Evolutionary conservation across 2,329 filamentous ascomycete species (phyloP), one percentile per base, ranked within the genome.

Genomic region (Trichoderma sp.): DNA sequence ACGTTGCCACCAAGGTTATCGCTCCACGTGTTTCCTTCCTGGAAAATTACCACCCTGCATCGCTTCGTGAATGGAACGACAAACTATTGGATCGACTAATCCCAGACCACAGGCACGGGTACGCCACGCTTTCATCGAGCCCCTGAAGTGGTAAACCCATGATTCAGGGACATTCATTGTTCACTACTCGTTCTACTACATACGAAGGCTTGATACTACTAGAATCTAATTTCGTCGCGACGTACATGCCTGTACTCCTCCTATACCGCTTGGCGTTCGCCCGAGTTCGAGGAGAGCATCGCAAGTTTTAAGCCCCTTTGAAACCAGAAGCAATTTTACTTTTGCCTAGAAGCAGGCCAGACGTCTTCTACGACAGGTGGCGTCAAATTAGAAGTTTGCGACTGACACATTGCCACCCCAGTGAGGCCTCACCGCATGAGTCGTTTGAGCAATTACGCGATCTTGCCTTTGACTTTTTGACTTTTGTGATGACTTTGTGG

Each of bases 281-380:
- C n/a, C 11, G 50, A 56, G 50, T 56, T 33, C 9, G 14, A 35
- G 60, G 60, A 35, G 12, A 63, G 21, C 21, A 3, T 63, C 60
- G n/a, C 60, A 21, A 35, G 59, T 21, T 24, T 5, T 4, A 35
- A 35, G 29, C 60, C 31, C 11, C 21, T 5, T 11, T 9, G 33
- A 41, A 60, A 21, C 50, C 50, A 24, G 29, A 24, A 27, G 53
- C 9, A 41, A 35, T 35, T 21, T 71, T 60, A 24, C 38, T 29
- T 71, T 63, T 31, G n/a, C 27, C 56, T 62, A 71, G 68, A 71
- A 71, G 56, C 56, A 21, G 12, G 59, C 68, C 45, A 71, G 68
- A 71, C n/a, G 27, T 33, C n/a, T 63, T 63, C 68, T 31, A 71
- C 11, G 9, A 50, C 27, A 38, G 5, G 21, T 56, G 50, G 50